phyloP scores from a whole-genome alignment of 371 early-diverging fungal genomes.

The Chytridium lagenaria region DNA sequence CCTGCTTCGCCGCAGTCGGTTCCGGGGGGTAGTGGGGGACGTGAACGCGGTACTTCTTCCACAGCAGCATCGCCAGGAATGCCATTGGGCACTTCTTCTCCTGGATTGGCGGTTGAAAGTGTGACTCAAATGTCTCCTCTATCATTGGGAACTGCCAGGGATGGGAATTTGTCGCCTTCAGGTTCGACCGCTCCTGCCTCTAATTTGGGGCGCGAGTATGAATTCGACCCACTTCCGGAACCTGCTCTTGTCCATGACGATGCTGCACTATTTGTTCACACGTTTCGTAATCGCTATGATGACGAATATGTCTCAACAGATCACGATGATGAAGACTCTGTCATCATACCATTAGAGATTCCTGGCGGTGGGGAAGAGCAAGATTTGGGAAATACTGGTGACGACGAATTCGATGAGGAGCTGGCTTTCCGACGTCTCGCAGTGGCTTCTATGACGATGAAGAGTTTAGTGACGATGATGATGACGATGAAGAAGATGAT shows the following conservation, averaged over 20 bases:
- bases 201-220: not conserved
- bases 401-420: not conserved
- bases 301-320: not conserved
- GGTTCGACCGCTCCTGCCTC: not conserved
- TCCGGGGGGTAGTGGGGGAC: not conserved
- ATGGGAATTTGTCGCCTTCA: not conserved
- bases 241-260: not conserved
- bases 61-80: too few species aligned
- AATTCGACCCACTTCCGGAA: constrained; percentile 12
- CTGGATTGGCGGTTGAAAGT: too few species aligned
- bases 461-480: not conserved
- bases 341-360: constrained; percentile 3
- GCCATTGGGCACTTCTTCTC: too few species aligned
- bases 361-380: constrained; percentile 10
- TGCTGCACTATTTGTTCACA: not conserved
- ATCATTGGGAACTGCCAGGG: too few species aligned
- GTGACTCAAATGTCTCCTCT: too few species aligned
- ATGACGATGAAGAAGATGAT: not conserved
- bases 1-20: not conserved
- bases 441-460: not conserved
- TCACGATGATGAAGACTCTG: constrained; percentile 3
- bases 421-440: too few species aligned
- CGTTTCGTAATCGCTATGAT: not conserved
- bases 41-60: not conserved
- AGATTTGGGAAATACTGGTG: not conserved